Conservation (phyloP, 495 filamentous ascomycete genomes). For the Filosporella fistucella region DNA sequence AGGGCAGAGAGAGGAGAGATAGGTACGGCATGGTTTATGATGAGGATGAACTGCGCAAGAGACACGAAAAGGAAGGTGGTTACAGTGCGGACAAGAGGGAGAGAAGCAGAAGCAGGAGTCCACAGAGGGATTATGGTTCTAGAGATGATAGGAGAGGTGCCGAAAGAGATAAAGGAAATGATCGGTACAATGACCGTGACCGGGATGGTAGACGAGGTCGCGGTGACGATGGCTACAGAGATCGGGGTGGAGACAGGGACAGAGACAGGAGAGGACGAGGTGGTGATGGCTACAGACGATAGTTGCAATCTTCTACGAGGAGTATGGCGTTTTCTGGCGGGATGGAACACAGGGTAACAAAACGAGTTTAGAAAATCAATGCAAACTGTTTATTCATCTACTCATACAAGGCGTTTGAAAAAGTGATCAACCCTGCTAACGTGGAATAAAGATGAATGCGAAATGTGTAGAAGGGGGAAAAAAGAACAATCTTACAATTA, state of each 20-base stretch:
- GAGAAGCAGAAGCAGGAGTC: constrained; percentile 22
- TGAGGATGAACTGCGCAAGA: constrained; percentile 55
- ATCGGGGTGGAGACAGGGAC: constrained; percentile 12
- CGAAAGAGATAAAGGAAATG: constrained; percentile 7
- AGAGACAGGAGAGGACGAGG: constrained; percentile 20
- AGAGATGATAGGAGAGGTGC: constrained; percentile 19
- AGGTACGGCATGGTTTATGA: constrained; percentile 82
- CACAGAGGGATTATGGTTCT: constrained; percentile 19
- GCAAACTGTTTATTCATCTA: no score
- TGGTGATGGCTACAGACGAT: constrained; percentile 16
- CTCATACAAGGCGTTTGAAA: no score
- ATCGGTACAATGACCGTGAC: constrained; percentile 14
- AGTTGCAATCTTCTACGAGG: no score
- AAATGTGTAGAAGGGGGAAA: no score
- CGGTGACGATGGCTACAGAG: not conserved
- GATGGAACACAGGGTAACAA: no score
- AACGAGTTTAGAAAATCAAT: no score
- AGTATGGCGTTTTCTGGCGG: no score
- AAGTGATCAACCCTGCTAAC: no score
- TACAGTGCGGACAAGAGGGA: constrained; percentile 18
- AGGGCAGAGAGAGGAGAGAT: constrained; percentile 38
- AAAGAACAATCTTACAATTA: no score
- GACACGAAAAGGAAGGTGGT: constrained; percentile 30
- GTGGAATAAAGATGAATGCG: no score
- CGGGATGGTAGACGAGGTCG: constrained; percentile 2